Evolutionary conservation across 1,284 basidiomycete genomes (phyloP), one percentile per base, ranked within the genome.

Genomic region (Malassezia vespertilionis): DNA sequence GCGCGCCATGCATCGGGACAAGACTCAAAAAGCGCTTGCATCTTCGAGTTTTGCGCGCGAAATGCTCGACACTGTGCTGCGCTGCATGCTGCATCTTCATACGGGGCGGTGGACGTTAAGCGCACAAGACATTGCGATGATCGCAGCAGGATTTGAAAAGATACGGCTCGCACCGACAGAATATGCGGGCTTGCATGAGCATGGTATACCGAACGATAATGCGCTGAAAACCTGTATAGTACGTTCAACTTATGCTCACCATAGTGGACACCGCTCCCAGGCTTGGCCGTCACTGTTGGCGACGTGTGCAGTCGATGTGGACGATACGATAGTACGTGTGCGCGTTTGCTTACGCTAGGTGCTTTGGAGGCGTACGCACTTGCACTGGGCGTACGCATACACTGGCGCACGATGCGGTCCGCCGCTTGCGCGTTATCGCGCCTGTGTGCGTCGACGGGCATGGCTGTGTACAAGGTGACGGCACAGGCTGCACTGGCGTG

Each of bases 331-430:
- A 28, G 22, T 36, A 24, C 23, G 22, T 36, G n/a, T n/a, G n/a
- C n/a, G n/a, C 22, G 11, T 14, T 4, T n/a, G 3, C 26, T 21
- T 24, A 26, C 15, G 20, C n/a, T 23, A 26, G 27, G 37, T 18
- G 48, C 48, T 3, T 15, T 51, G 11, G 48, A 51, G 18, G 30
- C 43, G 4, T 41, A 40, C 14, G 43, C 48, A 21, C 32, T 51
- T 2, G 48, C 31, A 9, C 20, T 44, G 9, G 48, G 48, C 22
- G 18, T 33, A 4, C 48, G 48, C 1, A 18, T 38, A 4, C 42
- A 40, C 2, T 40, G 42, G 48, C 36, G 41, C 9, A 20, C 35
- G 0, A 26, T 40, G 9, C n/a, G 8, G 22, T 20, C 14, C 2
- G 9, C 20, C 3, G 37, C 37, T 3, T 12, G 23, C 5, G 30